These are phyloP conservation scores for Nigrograna mackinnonii DNA, from an alignment of 2,329 filamentous ascomycete species.

Conservation along the genomic window DNA sequence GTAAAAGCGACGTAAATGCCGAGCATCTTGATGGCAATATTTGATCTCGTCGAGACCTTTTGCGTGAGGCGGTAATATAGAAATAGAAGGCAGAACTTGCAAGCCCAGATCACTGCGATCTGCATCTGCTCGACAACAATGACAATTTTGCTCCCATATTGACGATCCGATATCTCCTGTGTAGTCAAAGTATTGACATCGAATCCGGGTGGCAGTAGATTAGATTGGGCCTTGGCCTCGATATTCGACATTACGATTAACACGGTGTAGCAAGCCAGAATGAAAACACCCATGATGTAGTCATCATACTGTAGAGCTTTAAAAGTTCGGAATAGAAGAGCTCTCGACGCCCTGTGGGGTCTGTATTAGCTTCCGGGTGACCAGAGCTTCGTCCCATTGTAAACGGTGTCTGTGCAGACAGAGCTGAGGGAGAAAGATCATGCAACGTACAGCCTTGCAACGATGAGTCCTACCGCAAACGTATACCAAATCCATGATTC, in stretches of 20 bases:
- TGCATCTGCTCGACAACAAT: constrained; percentile 59
- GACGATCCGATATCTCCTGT: constrained; percentile 36
- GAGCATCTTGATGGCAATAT: constrained; percentile 47
- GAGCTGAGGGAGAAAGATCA: background rate
- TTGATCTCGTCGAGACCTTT: constrained; percentile 26
- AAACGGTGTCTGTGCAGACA: constrained; percentile 4
- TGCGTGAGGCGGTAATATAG: constrained; percentile 57
- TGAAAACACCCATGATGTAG: constrained; percentile 57
- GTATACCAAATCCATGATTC: constrained; percentile 54
- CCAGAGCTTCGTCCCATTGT: constrained; percentile 1
- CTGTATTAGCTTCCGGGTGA: constrained; percentile 3
- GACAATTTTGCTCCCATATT: constrained; percentile 50
- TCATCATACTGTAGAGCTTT: constrained; percentile 59
- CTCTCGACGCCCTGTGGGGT: constrained; percentile 44
- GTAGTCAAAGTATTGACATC: constrained; percentile 47
- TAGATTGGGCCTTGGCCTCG: constrained; percentile 44
- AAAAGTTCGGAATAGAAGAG: constrained; percentile 50
- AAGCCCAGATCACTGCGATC: constrained; percentile 54
- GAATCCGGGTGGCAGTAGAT: constrained; percentile 49
- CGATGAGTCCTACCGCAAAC: constrained; percentile 44
- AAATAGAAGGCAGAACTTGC: constrained; percentile 58
- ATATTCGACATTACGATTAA: constrained; percentile 54
- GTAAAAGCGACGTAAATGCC: constrained; percentile 49
- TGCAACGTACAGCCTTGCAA: constrained; percentile 45
- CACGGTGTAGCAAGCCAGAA: constrained; percentile 52